Evolutionary conservation across 2,329 filamentous ascomycete species (phyloP).

Genomic region (Phialemonium atrogriseum): DNA sequence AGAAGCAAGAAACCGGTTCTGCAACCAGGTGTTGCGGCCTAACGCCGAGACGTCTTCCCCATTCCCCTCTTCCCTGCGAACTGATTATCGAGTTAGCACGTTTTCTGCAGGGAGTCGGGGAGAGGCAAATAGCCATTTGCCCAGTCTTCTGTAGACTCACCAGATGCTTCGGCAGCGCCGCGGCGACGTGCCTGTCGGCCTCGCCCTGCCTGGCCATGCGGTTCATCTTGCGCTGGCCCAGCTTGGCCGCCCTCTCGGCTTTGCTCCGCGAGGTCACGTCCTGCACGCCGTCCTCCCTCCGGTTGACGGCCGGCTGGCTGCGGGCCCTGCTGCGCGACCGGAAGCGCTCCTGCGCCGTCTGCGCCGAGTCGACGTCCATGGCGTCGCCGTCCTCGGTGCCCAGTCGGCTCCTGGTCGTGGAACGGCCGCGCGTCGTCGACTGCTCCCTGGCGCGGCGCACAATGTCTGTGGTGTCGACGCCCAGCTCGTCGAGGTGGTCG

Average conservation of each 20-base stretch:
- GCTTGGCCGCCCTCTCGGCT: slow-evolving; percentile 79
- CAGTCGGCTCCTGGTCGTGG: slow-evolving; percentile 52
- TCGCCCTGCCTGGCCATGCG: slow-evolving; percentile 95
- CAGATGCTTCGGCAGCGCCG: slow-evolving; percentile 81
- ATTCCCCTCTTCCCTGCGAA: slow-evolving; percentile 87
- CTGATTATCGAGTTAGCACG: slow-evolving; percentile 37
- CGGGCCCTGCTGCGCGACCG: slow-evolving; percentile 66
- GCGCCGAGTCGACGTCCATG: slow-evolving; percentile 64
- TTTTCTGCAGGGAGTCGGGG: slow-evolving; percentile 1
- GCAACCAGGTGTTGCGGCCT: too few species aligned
- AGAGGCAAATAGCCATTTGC: too few species aligned
- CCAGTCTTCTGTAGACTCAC: too few species aligned
- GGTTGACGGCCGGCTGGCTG: slow-evolving; percentile 54
- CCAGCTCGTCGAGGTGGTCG: slow-evolving; percentile 73
- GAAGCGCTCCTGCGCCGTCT: slow-evolving; percentile 47
- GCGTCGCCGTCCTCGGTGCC: slow-evolving; percentile 57
- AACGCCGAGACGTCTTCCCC: slow-evolving; percentile 75
- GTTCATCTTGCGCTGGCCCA: slow-evolving; percentile 98
- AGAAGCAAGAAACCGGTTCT: too few species aligned
- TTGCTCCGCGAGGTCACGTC: slow-evolving; percentile 60
- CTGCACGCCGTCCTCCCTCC: slow-evolving; percentile 69
- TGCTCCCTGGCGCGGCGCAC: slow-evolving; percentile 58
- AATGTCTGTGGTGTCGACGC: slow-evolving; percentile 73
- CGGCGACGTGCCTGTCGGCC: slow-evolving; percentile 81
- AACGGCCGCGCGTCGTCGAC: slow-evolving; percentile 63